Base-by-base conservation (phyloP, 352 stramenopile genomes). In the Pythium pyrilobum region DNA sequence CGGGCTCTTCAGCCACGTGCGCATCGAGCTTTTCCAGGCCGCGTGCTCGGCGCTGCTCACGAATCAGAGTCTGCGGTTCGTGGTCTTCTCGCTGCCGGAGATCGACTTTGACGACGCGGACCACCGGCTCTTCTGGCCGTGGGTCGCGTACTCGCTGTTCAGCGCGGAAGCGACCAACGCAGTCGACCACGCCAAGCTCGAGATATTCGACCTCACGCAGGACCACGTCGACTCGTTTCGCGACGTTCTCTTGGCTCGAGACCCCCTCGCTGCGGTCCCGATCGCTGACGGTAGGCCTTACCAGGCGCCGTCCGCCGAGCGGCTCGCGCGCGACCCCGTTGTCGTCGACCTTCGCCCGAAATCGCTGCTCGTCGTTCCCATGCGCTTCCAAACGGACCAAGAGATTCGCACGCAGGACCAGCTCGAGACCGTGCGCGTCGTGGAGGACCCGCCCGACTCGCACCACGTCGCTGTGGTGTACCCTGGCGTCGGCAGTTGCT, bases 131-230 rank as follows among this genome's bases (percentile, higher is more conserved):
- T 54, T 44, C 23, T 54, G 46, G 46, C 7, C 32, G 32, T 54
- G 46, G 46, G 29, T 54, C 24, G 33, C 46, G 33, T 54, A 54
- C 46, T 16, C 46, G 5, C 5, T 54, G 9, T 44, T 54, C 46
- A 54, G 46, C 21, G 7, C 16, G 32, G 46, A 32, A 8, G 34
- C 21, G 2, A 23, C 24, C 2, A 4, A 28, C 7, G 4, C 16
- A 3, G 43, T 54, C 25, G 20, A 44, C 11, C 39, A 44, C 24
- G 10, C 32, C 20, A 21, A 44, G 11, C 29, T 54, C 16, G 32
- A 44, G 9, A 9, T 54, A 3, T 7, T 27, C 2, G 13, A 9
- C 2, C 23, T 54, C 21, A 33, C 8, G 4, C 21, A 23, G 11
- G n/a, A n/a, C 2, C 10, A 51, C 6, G 16, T 51, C 12, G 18